phyloP scores from a whole-genome alignment of 768 basidiomycete species.

The Naganishia vaughanmartiniae region DNA sequence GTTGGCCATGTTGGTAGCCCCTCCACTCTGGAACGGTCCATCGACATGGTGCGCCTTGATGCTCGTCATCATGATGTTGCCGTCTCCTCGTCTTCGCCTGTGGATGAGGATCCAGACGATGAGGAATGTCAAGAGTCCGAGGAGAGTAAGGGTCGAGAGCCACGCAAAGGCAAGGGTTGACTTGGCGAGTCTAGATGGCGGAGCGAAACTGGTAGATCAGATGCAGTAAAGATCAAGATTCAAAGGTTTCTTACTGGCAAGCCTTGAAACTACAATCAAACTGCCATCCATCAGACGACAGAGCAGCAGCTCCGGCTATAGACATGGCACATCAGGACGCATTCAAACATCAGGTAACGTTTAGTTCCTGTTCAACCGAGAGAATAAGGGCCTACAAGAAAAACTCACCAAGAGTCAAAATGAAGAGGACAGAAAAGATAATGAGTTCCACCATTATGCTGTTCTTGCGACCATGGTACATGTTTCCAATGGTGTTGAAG shows the following conservation, averaged over 20 bases:
- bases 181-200: constrained; percentile 3
- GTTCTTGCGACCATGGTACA: constrained; percentile 9
- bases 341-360: not conserved
- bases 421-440: not conserved
- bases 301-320: constrained; percentile 11
- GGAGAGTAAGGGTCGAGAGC: constrained; percentile 13
- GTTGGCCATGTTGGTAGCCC: not conserved
- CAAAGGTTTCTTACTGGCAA: not conserved
- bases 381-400: no score
- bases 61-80: constrained; percentile 4
- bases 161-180: constrained; percentile 7
- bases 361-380: not conserved
- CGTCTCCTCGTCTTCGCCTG: constrained; percentile 1
- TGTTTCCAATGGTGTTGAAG: constrained; percentile 6
- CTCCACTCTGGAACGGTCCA: not conserved
- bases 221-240: not conserved
- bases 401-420: constrained; percentile 13
- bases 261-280: constrained; percentile 9
- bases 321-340: not conserved
- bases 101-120: not conserved
- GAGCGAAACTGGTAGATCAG: not conserved
- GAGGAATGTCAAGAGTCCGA: constrained; percentile 4
- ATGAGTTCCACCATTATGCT: not conserved
- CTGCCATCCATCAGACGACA: constrained; percentile 2
- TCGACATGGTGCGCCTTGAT: constrained; percentile 20